Base-by-base conservation (phyloP, 1,139 yeast genomes). In the Saccharomycopsis hybrid region DNA sequence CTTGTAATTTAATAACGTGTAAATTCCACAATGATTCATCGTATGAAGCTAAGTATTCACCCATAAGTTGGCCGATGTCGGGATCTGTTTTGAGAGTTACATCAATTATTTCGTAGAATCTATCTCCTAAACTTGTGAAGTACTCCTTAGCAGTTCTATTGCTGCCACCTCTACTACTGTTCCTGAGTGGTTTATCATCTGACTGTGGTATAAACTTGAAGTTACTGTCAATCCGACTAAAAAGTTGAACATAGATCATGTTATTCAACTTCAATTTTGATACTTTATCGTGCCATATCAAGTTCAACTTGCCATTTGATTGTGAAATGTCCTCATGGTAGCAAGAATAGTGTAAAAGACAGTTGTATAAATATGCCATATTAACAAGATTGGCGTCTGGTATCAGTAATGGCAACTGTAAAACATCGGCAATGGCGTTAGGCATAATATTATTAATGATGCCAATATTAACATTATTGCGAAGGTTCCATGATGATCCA, bases 211-310 rank as follows among this genome's bases (percentile, higher is more conserved):
- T 24, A 13, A 25, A 45, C 13, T 8, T 7, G 30, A 45, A 45
- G 13, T 28, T 40, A 5, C 41, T 38, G 25, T 49, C 49, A 33
- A 47, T 25, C 33, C 45, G 43, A 25, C 43, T 31, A 39, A 51
- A 46, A n/a, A 51, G 32, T n/a, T 43, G 27, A 4, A 29, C 18
- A 29, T 29, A 51, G 11, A 51, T 51, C 24, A 49, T 28, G 9
- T 43, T 25, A 32, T 49, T 44, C 13, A 51, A 38, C 28, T 41
- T 39, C 3, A 33, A 18, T n/a, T 39, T 36, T 4, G 50, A 46
- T 5, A 40, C 25, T 27, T 25, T 41, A 33, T 51, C 54, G n/a
- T 18, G n/a, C 54, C 54, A 51, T 9, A 51, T 40, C 30, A 49
- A 28, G 33, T 44, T 43, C n/a, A n/a, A n/a, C n/a, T 31, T 29